Conservation (phyloP, 495 filamentous ascomycete genomes). For the Evernia prunastri region DNA sequence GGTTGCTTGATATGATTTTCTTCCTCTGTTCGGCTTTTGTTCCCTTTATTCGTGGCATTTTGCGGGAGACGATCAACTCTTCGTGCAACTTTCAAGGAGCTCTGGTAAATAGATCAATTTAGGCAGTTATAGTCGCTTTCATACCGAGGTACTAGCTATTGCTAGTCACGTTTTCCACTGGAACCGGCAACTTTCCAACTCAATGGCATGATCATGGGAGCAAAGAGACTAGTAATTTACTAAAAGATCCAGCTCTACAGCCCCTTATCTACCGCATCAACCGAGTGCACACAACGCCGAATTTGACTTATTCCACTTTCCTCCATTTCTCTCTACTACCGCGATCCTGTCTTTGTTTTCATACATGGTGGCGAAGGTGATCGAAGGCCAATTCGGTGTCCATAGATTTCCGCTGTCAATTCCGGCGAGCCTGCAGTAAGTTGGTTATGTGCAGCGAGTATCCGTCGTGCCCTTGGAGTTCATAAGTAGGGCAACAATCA, state of each 20-base stretch:
- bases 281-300: constrained; percentile 14
- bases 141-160: neutral
- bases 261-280: constrained; percentile 17
- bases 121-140: neutral
- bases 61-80: neutral
- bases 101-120: neutral
- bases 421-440: neutral
- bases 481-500: constrained; percentile 98
- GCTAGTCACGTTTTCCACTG: neutral
- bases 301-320: neutral
- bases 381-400: constrained; percentile 2
- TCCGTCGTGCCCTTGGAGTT: constrained; percentile 69
- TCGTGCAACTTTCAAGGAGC: neutral
- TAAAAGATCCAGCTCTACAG: constrained; percentile 3
- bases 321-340: neutral
- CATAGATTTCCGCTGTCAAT: neutral
- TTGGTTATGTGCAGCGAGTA: constrained; percentile 35
- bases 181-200: neutral
- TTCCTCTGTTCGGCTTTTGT: neutral
- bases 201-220: neutral
- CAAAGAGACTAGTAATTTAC: neutral
- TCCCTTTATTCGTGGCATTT: neutral
- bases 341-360: constrained; percentile 17
- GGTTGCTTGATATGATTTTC: neutral
- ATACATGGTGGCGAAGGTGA: constrained; percentile 16